Percentiles rank a stretch among this genome's conserved stretches.
Evolutionary conservation across 192 early-diverging fungal species (phyloP).

Genomic region (Funneliformis geosporum): DNA sequence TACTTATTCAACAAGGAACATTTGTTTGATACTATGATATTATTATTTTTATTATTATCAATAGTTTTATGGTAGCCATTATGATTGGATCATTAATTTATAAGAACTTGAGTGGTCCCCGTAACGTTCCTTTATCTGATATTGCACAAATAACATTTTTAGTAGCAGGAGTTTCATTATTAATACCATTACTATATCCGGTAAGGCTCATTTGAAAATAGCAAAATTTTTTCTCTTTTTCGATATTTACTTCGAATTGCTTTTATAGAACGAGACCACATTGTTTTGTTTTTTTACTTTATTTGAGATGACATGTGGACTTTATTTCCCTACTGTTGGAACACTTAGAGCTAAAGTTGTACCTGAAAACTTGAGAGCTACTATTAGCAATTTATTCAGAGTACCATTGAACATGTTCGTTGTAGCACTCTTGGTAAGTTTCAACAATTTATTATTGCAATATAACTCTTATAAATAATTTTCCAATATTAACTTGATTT

Average conservation of each 20-base stretch:
- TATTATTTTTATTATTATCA: not conserved
- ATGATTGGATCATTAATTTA: conserved; percentile 29
- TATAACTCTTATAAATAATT: not conserved
- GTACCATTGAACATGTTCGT: conserved; percentile 67
- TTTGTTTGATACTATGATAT: too few relatives aligned
- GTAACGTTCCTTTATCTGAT: conserved; percentile 17
- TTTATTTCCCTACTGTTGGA: conserved; percentile 58
- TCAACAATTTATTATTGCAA: not conserved
- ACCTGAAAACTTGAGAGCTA: conserved; percentile 58
- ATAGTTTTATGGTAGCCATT: conserved; percentile 27
- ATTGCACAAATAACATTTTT: not conserved
- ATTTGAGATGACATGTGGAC: conserved; percentile 58
- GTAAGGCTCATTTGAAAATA: conserved; percentile 1
- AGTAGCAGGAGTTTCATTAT: conserved; percentile 1
- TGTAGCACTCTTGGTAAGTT: conserved; percentile 8
- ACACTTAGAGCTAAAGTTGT: conserved; percentile 53
- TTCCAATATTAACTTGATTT: not conserved
- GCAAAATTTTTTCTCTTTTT: too few relatives aligned
- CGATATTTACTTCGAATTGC: conserved; percentile 12
- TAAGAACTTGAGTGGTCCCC: not conserved
- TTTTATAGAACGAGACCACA: conserved; percentile 16
- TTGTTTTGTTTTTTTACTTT: conserved; percentile 48
- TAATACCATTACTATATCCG: not conserved
- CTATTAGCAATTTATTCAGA: conserved; percentile 60
- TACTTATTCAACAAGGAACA: not conserved